Evolutionary conservation across 2,329 filamentous ascomycete species (phyloP), one percentile per base, ranked within the genome.

Genomic region (Colletotrichum cuscutae): DNA sequence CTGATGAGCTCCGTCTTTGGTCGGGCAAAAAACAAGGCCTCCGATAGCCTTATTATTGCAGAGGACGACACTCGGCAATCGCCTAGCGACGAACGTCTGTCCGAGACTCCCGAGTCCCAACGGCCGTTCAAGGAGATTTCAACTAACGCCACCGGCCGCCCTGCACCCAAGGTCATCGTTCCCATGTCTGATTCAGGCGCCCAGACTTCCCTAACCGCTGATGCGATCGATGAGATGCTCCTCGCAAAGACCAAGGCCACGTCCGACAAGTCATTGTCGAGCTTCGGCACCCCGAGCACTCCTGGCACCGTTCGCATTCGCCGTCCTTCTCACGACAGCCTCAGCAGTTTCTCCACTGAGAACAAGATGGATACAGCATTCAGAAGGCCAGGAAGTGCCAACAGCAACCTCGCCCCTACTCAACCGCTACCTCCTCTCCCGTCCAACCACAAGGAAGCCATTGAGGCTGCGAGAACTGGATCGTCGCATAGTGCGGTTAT

Each of bases 151-250:
- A 83, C 81, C 71, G 78, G 81, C 64, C 84, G 83, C 24, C 77
- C 82, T 28, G 61, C 76, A 7, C 85, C 84, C 70, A 88, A 85
- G 77, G 77, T 75, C 26, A 65, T 79, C 26, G 74, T 84, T 53
- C 81, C 84, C 67, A 92, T 88, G 73, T 84, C 87, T 24, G 94
- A 97, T 77, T 92, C 93, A 76, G 90, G 92, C 65, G 93, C 93
- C 15, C 96, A 98, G 83, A 98, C 95, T 28, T 88, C 92, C 52
- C 86, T 98, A 35, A 97, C 95, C n/a, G 90, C 94, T 0, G 90
- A 93, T 62, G 91, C 93, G 68, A 94, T 98, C 75, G 95, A 98
- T 76, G 89, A 90, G 68, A 87, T 98, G 78, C 83, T 97, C 68
- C 88, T 89, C 76, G 86, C 87, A 66, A 90, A 89, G 76, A 73